phyloP scores from a whole-genome alignment of 2,329 filamentous ascomycete species.

The Penicillium brasilianum region DNA sequence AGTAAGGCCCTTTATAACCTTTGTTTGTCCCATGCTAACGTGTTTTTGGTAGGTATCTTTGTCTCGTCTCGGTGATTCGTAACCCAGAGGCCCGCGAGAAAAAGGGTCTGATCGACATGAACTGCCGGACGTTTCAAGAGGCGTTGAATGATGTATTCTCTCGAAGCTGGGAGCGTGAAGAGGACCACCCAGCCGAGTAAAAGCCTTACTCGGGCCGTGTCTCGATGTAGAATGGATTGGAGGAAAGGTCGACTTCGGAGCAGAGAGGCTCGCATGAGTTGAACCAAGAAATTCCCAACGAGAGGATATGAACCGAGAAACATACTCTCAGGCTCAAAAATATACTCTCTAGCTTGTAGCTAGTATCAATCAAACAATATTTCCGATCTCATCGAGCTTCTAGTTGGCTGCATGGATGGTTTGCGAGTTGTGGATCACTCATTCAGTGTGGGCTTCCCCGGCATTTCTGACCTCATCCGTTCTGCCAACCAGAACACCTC shows the following conservation, averaged over 20 bases:
- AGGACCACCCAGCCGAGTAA: conserved; percentile 34
- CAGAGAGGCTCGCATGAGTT: background rate
- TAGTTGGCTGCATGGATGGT: conserved; percentile 1
- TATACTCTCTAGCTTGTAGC: background rate
- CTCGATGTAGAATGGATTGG: background rate
- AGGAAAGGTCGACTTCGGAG: background rate
- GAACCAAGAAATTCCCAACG: background rate
- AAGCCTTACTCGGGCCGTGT: background rate
- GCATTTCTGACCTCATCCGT: conserved; percentile 8
- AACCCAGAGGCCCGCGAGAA: conserved; percentile 68
- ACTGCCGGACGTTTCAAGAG: conserved; percentile 67
- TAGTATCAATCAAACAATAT: background rate
- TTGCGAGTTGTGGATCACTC: conserved; percentile 6
- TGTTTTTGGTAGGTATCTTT: conserved; percentile 59
- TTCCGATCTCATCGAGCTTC: background rate
- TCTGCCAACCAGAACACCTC: background rate
- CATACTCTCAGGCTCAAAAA: background rate
- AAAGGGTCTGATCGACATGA: conserved; percentile 69
- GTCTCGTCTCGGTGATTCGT: conserved; percentile 68
- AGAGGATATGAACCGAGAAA: background rate
- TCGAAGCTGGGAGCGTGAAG: conserved; percentile 51
- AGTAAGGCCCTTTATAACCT: conserved; percentile 51
- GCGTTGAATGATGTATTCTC: conserved; percentile 67
- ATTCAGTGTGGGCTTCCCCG: background rate
- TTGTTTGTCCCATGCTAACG: conserved; percentile 15